Evolutionary conservation across 768 basidiomycete species (phyloP).

Genomic region (Gautieria morchelliformis): DNA sequence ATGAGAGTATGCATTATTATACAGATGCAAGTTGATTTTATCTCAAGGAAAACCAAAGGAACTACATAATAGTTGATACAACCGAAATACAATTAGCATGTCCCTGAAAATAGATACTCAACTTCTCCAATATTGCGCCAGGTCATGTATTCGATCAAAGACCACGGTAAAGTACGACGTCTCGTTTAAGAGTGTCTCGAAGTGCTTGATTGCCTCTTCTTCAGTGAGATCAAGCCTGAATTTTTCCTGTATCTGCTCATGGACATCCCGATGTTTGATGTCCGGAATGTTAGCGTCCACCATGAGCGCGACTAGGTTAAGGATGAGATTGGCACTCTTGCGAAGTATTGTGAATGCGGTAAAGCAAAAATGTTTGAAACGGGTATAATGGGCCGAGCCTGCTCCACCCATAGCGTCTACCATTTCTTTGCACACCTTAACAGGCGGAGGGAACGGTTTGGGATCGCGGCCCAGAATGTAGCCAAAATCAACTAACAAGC

Average conservation of each 20-base stretch:
- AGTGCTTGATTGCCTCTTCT: slow-evolving; percentile 96
- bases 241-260: slow-evolving; percentile 91
- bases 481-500: slow-evolving; percentile 79
- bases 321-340: slow-evolving; percentile 93
- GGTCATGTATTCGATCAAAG: slow-evolving; percentile 86
- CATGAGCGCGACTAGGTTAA: slow-evolving; percentile 95
- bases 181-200: slow-evolving; percentile 88
- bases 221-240: slow-evolving; percentile 91
- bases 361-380: slow-evolving; percentile 94
- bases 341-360: slow-evolving; percentile 96
- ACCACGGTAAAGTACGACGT: slow-evolving; percentile 91
- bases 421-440: slow-evolving; percentile 99
- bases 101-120: slow-evolving; percentile 19
- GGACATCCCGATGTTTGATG: slow-evolving; percentile 84
- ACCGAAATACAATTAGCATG: slow-evolving; percentile 5
- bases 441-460: slow-evolving; percentile 94
- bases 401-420: slow-evolving; percentile 99
- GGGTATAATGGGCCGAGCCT: slow-evolving; percentile 86
- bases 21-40: not conserved
- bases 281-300: slow-evolving; percentile 96
- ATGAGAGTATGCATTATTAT: too few relatives aligned
- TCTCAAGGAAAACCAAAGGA: not conserved
- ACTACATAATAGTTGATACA: not conserved
- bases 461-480: slow-evolving; percentile 97
- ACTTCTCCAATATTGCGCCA: slow-evolving; percentile 84